These are phyloP conservation scores for Bacidia gigantensis DNA, from an alignment of 495 filamentous ascomycete species.

Conservation along the genomic window DNA sequence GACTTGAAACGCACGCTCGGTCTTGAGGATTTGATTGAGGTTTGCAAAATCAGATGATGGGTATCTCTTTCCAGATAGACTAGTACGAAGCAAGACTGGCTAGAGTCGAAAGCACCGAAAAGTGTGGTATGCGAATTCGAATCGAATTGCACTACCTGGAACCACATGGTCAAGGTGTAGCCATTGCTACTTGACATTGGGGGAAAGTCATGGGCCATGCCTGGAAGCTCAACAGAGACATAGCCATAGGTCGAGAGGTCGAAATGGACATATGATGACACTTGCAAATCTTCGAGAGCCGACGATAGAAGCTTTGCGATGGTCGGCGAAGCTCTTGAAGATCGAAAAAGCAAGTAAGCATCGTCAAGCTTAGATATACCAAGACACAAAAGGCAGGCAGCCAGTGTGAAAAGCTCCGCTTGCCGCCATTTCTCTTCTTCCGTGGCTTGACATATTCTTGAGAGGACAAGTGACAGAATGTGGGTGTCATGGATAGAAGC, in stretches of 20 bases:
- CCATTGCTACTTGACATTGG: constrained; percentile 55
- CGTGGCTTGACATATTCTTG: constrained; percentile 43
- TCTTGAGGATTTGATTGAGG: constrained; percentile 70
- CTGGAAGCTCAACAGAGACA: constrained; percentile 76
- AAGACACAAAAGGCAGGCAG: constrained; percentile 42
- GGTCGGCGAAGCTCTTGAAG: constrained; percentile 43
- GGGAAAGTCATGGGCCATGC: constrained; percentile 70
- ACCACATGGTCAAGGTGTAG: constrained; percentile 82
- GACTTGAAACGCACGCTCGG: constrained; percentile 92
- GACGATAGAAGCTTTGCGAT: constrained; percentile 61
- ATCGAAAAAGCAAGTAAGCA: constrained; percentile 59
- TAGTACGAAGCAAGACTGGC: constrained; percentile 85
- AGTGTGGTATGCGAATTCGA: constrained; percentile 75
- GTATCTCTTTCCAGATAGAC: constrained; percentile 91
- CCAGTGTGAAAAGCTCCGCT: constrained; percentile 44
- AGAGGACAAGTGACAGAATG: constrained; percentile 57
- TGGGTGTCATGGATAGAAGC: constrained; percentile 65
- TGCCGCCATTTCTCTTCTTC: constrained; percentile 34
- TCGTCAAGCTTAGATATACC: constrained; percentile 68
- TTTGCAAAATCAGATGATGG: constrained; percentile 91
- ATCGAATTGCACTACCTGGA: constrained; percentile 78
- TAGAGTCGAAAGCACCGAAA: constrained; percentile 87
- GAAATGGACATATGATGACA: constrained; percentile 80
- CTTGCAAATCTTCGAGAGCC: constrained; percentile 55
- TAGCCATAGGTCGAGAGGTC: constrained; percentile 80